Evolutionary conservation across 768 basidiomycete genomes (phyloP), one percentile per base, ranked within the genome.

Genomic region (Lactarius quietus): DNA sequence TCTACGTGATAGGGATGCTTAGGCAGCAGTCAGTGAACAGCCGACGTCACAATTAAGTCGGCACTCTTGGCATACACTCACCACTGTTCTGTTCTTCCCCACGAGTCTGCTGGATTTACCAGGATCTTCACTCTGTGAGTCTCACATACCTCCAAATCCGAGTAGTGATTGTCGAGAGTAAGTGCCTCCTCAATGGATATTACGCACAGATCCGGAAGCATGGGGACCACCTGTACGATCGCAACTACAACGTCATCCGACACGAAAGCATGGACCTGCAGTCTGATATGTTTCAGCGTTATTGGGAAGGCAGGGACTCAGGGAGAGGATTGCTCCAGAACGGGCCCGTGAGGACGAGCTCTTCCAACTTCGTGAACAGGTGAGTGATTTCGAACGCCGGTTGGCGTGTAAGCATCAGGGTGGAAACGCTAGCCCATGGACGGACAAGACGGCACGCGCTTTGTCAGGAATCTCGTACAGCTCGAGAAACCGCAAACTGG

Each of bases 261-360:
- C 38, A 62, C 58, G 33, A 66, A 66, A 10, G 61, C 65, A 29
- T 66, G 60, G 23, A 58, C 65, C 36, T 66, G 65, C 17, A 66
- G 61, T 48, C 65, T 52, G 65, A 66, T 58, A 31, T 66, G 65
- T 41, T 36, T 52, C 14, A 66, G 48, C 7, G 61, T 36, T 41
- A 48, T 41, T 17, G 65, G 65, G 20, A 66, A 48, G 15, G 61
- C 38, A 41, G 65, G 65, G 15, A 66, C n/a, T n/a, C n/a, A n/a
- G n/a, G n/a, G n/a, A n/a, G 60, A 0, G 65, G 65, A 14, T 31
- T 41, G 31, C 56, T 57, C 65, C 65, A 62, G 56, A 66, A 62
- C 9, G 65, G 65, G 45, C 61, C 61, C 15, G 61, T 39, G 15
- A 66, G 53, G 48, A 66, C 56, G 15, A 66, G 31, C 48, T 66